Evolutionary conservation across 176 grass and related monocot species (phyloP).

Genomic region (Miscanthus lutarioriparius): DNA sequence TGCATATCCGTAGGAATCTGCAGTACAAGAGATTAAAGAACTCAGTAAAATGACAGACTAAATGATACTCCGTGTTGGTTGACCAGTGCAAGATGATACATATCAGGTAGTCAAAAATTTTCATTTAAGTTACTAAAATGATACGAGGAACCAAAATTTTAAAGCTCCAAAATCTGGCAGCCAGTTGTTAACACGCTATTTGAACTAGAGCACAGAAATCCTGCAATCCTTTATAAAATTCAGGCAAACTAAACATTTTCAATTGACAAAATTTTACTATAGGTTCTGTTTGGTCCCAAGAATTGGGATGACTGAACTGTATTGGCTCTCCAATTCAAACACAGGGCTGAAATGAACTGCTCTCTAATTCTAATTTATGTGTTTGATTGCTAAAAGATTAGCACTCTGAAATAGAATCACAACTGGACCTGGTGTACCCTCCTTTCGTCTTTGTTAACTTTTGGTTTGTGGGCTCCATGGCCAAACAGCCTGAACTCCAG

Average conservation of each 20-base stretch:
- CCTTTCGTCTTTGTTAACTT: too few relatives aligned
- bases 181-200: constrained; percentile 1
- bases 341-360: too few relatives aligned
- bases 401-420: too few relatives aligned
- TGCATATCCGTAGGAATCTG: constrained; percentile 97
- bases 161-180: background rate
- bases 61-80: constrained; percentile 8
- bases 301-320: too few relatives aligned
- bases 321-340: too few relatives aligned
- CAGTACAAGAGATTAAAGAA: constrained; percentile 30
- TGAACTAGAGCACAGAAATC: background rate
- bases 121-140: background rate
- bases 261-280: background rate
- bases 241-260: background rate
- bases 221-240: background rate
- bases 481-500: too few relatives aligned
- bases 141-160: background rate
- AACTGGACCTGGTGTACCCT: too few relatives aligned
- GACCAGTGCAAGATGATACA: background rate
- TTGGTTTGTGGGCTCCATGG: too few relatives aligned
- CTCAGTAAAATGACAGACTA: background rate
- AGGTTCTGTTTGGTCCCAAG: too few relatives aligned
- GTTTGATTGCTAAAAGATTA: too few relatives aligned
- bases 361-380: too few relatives aligned
- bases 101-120: background rate